Conservation (phyloP, 768 basidiomycete genomes). For the Naganishia onofrii region DNA sequence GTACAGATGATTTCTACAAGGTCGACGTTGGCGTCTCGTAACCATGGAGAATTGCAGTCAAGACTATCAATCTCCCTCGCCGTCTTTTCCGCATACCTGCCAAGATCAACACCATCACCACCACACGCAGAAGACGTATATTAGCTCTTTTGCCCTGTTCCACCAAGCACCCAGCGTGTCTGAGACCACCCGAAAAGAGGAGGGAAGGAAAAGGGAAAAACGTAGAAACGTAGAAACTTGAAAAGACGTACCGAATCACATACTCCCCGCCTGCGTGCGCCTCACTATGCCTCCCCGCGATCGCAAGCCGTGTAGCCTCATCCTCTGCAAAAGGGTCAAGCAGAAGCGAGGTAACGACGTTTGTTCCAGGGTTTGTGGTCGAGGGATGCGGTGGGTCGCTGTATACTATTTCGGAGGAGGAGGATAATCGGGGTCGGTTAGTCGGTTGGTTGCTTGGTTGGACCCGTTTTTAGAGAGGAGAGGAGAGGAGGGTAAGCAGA, state of each 20-base stretch:
- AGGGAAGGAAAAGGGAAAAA: no score
- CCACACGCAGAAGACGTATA: no score
- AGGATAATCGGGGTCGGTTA: neutral
- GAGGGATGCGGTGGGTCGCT: neutral
- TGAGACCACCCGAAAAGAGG: no score
- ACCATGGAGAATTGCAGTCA: slow-evolving; percentile 36
- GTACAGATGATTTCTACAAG: slow-evolving; percentile 38
- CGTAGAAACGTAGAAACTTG: neutral
- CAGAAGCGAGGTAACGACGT: slow-evolving; percentile 42
- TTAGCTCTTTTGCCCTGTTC: no score
- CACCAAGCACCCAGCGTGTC: no score
- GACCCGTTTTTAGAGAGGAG: no score
- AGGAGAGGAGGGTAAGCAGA: neutral
- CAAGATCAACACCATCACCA: no score
- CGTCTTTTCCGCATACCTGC: slow-evolving; percentile 17
- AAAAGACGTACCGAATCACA: slow-evolving; percentile 24
- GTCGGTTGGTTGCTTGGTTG: neutral
- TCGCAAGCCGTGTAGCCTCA: slow-evolving; percentile 26
- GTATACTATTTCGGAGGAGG: neutral
- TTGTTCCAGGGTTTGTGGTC: no score
- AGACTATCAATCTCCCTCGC: neutral
- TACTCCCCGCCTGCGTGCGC: neutral
- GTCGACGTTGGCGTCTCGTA: slow-evolving; percentile 35
- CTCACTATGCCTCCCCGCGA: slow-evolving; percentile 34
- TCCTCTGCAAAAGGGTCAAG: slow-evolving; percentile 44